Evolutionary conservation across 352 stramenopile genomes (phyloP).

Genomic region (Achlya hypogyna): DNA sequence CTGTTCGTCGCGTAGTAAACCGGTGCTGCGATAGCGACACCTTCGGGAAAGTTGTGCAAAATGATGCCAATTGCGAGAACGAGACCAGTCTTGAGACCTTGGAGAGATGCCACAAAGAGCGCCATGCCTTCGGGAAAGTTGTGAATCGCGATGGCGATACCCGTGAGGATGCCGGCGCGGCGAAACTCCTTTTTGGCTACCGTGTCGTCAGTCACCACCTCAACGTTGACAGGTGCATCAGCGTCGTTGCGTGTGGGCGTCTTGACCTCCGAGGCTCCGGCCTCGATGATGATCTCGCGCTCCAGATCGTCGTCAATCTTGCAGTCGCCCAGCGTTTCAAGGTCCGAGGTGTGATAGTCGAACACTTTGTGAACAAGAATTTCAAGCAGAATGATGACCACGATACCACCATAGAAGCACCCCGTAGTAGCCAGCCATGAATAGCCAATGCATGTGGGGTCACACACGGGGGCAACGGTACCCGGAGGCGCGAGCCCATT

Average conservation of each 20-base stretch:
- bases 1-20: constrained; percentile 95
- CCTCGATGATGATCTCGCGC: neutral
- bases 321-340: neutral
- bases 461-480: constrained; percentile 31
- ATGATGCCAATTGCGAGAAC: constrained; percentile 93
- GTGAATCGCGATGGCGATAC: constrained; percentile 92
- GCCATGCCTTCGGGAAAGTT: constrained; percentile 96
- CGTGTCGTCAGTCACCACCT: too few species aligned
- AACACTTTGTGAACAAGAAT: constrained; percentile 48
- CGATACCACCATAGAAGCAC: constrained; percentile 49
- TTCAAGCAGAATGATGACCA: constrained; percentile 55
- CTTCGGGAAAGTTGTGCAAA: constrained; percentile 96
- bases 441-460: constrained; percentile 46
- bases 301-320: neutral
- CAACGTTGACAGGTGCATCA: too few species aligned
- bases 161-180: constrained; percentile 85
- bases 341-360: constrained; percentile 18
- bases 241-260: too few species aligned
- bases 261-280: neutral
- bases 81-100: constrained; percentile 82
- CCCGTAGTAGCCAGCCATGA: constrained; percentile 47
- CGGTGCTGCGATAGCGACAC: constrained; percentile 89
- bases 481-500: constrained; percentile 26
- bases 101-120: constrained; percentile 90
- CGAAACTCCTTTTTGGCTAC: constrained; percentile 42